Base-by-base conservation (phyloP, 495 filamentous ascomycete species). In the Hypoxylon intermedium region DNA sequence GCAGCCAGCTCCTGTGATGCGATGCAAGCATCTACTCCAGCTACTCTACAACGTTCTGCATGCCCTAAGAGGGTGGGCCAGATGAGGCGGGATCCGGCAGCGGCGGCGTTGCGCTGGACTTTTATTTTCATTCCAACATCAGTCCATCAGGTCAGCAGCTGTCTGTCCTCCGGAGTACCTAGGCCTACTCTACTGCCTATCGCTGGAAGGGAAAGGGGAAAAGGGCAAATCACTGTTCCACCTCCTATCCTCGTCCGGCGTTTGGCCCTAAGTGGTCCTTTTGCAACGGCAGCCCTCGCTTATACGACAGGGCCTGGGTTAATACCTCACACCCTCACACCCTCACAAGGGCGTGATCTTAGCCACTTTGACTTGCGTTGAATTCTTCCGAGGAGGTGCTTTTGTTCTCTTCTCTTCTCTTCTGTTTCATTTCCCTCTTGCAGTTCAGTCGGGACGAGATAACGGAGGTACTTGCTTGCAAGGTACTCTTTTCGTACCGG, bases 261-360 rank as follows among this genome's bases (percentile, higher is more conserved):
- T 50, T 56, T 46, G 56, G 62, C 37, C 41, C 58, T 30, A 62
- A 62, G 57, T 63, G 63, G 63, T 52, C 48, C 63, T 63, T 54
- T 58, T 67, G 63, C 58, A 67, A 67, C 63, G 26, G 56, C 48
- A 63, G 33, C 53, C 58, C 63, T 67, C 63, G 63, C 63, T 67
- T 67, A 67, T 52, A 58, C 49, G 47, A 62, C 58, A 67, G 63
- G 63, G 63, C 53, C 58, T 62, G 52, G 48, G 63, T 61, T 67
- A 67, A 67, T 67, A 67, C 53, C 63, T 58, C 58, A 63, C 63
- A 62, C 63, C 63, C 63, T 62, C 58, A 55, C 53, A 43, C 63
- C 63, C 63, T 62, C 58, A 55, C 53, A 43, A 67, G 63, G 63
- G 63, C 40, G 63, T 67, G 63, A 58, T 63, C 63, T 62, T 67